Percentiles rank a stretch among this genome's conserved stretches.
Evolutionary conservation across 164 flowering plant genomes (phyloP).

Genomic region (Sextonia rubra): DNA sequence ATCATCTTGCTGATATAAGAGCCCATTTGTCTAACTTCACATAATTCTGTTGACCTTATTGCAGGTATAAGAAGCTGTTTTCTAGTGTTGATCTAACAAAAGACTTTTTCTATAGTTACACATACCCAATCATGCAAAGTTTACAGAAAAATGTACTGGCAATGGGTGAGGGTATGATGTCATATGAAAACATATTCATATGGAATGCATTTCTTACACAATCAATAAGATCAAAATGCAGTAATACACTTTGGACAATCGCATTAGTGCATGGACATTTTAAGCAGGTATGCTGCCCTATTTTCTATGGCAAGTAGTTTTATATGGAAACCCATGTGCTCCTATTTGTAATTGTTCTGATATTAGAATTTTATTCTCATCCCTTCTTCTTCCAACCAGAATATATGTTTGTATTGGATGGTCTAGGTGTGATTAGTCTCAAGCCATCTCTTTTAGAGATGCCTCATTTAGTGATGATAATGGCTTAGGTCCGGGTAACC

Average conservation of each 20-base stretch:
- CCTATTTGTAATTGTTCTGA: background rate
- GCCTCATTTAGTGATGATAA: too few species aligned
- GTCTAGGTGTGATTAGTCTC: too few species aligned
- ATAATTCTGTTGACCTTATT: constrained; percentile 8
- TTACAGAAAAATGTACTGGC: constrained; percentile 79
- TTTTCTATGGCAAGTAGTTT: background rate
- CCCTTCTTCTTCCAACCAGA: too few species aligned
- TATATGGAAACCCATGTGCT: background rate
- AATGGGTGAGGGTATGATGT: constrained; percentile 62
- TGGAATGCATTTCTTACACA: constrained; percentile 92
- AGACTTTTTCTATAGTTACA: constrained; percentile 94
- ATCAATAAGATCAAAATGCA: constrained; percentile 76
- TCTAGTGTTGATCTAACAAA: constrained; percentile 95
- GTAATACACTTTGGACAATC: constrained; percentile 88
- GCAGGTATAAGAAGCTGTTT: constrained; percentile 94
- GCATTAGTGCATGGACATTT: constrained; percentile 96
- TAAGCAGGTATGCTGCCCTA: constrained; percentile 58
- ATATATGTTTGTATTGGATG: too few species aligned
- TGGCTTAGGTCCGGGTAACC: too few species aligned
- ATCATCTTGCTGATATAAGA: background rate
- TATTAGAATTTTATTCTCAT: too few species aligned
- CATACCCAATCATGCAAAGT: constrained; percentile 93
- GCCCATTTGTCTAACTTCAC: background rate
- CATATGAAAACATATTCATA: constrained; percentile 91
- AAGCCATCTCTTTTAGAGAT: too few species aligned